A percentile compares a stretch with the other conserved stretches of the same genome.
These are phyloP conservation scores for Peniophora sp. DNA, from an alignment of 1,284 basidiomycete genomes.

Conservation along the genomic window DNA sequence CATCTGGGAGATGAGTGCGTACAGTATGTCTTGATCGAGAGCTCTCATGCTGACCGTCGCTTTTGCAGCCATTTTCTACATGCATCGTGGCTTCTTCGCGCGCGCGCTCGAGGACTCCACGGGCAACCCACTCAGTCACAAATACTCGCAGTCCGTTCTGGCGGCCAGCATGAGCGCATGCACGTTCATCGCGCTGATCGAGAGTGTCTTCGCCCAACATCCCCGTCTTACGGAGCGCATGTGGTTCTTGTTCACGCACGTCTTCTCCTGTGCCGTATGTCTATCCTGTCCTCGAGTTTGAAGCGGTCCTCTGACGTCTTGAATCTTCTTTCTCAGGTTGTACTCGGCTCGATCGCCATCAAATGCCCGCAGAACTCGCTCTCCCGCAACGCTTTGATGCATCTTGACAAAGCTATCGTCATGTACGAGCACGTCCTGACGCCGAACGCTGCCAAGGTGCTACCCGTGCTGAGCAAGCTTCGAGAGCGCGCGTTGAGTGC, in stretches of 20 bases:
- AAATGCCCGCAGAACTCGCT: conserved; percentile 52
- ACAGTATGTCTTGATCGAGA: conserved; percentile 1
- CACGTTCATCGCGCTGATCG: conserved; percentile 56
- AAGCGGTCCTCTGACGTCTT: neutral
- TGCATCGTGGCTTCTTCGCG: conserved; percentile 68
- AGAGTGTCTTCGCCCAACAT: conserved; percentile 56
- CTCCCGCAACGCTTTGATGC: conserved; percentile 52
- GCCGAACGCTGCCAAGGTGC: conserved; percentile 46
- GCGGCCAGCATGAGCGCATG: conserved; percentile 60
- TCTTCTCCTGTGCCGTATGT: conserved; percentile 66
- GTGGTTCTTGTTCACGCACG: conserved; percentile 68
- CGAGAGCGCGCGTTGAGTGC: conserved; percentile 35
- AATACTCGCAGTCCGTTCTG: conserved; percentile 59
- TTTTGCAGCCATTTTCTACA: conserved; percentile 51
- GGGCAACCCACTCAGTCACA: conserved; percentile 57
- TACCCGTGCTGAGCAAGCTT: conserved; percentile 53
- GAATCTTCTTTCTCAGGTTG: conserved; percentile 36
- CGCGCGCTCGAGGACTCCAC: conserved; percentile 56
- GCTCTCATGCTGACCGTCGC: conserved; percentile 1
- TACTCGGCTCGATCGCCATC: conserved; percentile 57
- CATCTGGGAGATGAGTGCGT: conserved; percentile 58
- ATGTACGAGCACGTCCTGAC: conserved; percentile 47
- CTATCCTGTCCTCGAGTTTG: neutral
- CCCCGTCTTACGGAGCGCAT: conserved; percentile 57
- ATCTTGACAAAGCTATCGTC: conserved; percentile 52